A percentile compares a stretch with the other conserved stretches of the same genome.
phyloP scores from a whole-genome alignment of 2,329 filamentous ascomycete genomes.

The Pyrenophora teres region DNA sequence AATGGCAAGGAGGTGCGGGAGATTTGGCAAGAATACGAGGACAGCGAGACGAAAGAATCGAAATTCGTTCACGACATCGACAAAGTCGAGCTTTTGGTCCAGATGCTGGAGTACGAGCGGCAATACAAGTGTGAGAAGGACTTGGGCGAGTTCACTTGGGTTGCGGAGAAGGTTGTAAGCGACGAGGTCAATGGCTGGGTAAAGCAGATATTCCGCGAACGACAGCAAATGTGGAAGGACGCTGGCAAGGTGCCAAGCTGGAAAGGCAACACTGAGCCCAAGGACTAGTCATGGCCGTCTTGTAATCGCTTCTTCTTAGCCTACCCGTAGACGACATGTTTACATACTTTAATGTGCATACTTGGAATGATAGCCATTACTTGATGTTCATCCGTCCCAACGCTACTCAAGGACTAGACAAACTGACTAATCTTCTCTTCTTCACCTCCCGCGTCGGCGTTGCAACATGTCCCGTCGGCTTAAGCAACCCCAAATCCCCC shows the following conservation, averaged over 20 bases:
- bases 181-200: conserved; percentile 83
- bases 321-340: too few relatives aligned
- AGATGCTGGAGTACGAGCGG: conserved; percentile 97
- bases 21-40: conserved; percentile 96
- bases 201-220: conserved; percentile 73
- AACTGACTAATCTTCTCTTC: conserved; percentile 25
- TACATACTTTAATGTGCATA: too few relatives aligned
- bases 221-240: conserved; percentile 71
- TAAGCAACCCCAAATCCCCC: not conserved
- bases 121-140: conserved; percentile 68
- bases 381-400: not conserved
- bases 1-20: conserved; percentile 73
- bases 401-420: conserved; percentile 15
- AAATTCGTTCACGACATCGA: conserved; percentile 95
- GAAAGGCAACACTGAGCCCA: conserved; percentile 33
- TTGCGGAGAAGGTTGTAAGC: conserved; percentile 72
- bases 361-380: too few relatives aligned
- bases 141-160: conserved; percentile 84
- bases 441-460: conserved; percentile 6
- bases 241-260: conserved; percentile 42
- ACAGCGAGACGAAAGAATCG: conserved; percentile 79
- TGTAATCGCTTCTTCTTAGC: not conserved
- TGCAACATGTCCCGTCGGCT: not conserved
- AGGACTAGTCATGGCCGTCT: not conserved
- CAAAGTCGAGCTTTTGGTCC: conserved; percentile 91